Base-by-base conservation (phyloP, 148 eudicot species). In the Rhododendron vialii region DNA sequence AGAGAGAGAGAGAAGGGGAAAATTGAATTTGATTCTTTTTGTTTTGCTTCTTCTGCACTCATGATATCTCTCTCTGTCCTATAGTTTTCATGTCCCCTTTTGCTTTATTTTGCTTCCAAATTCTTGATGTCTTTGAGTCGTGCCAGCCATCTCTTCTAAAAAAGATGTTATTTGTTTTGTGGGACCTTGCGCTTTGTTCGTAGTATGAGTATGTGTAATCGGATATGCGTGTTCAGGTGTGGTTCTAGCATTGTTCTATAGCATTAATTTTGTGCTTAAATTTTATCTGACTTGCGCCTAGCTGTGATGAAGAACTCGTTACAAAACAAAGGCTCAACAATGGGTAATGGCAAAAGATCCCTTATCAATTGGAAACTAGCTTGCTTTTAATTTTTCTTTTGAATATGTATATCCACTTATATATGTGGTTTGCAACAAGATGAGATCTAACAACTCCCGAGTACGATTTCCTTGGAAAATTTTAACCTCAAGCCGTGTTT, bases 21-120 rank as follows among this genome's bases (percentile, higher is more conserved):
- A 41, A 2, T 53, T 75, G 82, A 87, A 80, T 79, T 80, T 50
- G 86, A 80, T 87, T 69, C 89, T 78, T 65, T 26, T 48, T 33
- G 57, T 83, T 80, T 74, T 80, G 84, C 84, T 87, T 87, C 89
- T 69, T 87, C 61, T 82, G 47, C 85, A 86, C 88, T 76, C 84
- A 80, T 14, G 7, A 80, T 69, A 47, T 82, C 33, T 82, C 76
- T 11, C 43, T 47, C n/a, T 41, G 47, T 78, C 26, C 59, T 47
- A 10, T 36, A 17, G 80, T 76, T 76, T 20, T 76, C 47, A 36
- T 48, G 59, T 20, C 48, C 14, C 35, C 82, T 48, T 47, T 79
- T 48, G 35, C 59, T 79, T 79, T 79, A 26, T 79, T 91, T 4
- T 90, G 91, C 84, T 73, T 95, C 35, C 84, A 85, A 67, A 59